Evolutionary conservation across 345 rosid species (phyloP).

Genomic region (Euclidium syriacum): DNA sequence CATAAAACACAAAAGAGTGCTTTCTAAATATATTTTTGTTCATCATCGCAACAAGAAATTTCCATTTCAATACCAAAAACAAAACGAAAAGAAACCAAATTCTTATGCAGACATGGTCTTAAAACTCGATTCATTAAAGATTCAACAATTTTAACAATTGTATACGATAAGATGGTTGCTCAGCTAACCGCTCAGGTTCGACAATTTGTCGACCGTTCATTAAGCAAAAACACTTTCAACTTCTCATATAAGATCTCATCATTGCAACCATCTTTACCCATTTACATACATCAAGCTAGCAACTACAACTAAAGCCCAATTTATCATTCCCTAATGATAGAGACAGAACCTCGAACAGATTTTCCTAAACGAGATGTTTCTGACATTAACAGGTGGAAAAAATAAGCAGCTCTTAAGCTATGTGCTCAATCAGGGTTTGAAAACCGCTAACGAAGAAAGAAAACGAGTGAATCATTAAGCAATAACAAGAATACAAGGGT

Average conservation of each 20-base stretch:
- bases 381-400: too few species aligned
- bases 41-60: conserved; percentile 39
- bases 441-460: neutral
- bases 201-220: conserved; percentile 41
- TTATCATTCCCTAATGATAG: neutral
- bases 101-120: too few species aligned
- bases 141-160: too few species aligned
- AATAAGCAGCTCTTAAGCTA: too few species aligned
- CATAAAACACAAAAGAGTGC: conserved; percentile 29
- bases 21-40: neutral
- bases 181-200: conserved; percentile 63
- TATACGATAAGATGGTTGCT: conserved; percentile 35
- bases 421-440: too few species aligned
- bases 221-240: conserved; percentile 31
- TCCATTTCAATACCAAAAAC: too few species aligned
- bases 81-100: too few species aligned
- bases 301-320: neutral
- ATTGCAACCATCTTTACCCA: conserved; percentile 34
- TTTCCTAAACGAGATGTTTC: too few species aligned
- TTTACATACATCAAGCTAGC: too few species aligned
- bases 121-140: too few species aligned
- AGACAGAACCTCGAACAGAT: neutral
- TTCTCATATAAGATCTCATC: conserved; percentile 32
- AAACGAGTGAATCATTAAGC: neutral
- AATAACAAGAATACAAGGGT: conserved; percentile 5